Conservation (phyloP, 2,329 filamentous ascomycete genomes). For the Leptographium procerum region DNA sequence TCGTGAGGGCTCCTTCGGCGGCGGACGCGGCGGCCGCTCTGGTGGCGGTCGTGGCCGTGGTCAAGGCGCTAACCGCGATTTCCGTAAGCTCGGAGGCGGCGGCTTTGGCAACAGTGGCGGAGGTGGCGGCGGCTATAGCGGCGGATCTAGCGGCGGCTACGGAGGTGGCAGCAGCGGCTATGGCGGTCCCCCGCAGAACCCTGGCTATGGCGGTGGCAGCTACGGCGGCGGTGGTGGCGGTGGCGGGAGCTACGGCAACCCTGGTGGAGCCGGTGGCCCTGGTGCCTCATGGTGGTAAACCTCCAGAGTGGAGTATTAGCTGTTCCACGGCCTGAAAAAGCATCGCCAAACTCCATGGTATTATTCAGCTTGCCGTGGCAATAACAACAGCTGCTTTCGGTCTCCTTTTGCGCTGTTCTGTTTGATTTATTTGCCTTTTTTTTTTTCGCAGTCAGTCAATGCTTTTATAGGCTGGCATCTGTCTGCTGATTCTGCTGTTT, state of each 20-base stretch:
- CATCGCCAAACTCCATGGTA: neutral
- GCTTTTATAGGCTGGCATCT: no score
- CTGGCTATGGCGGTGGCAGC: constrained; percentile 29
- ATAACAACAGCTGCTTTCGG: constrained; percentile 7
- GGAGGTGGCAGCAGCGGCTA: constrained; percentile 33
- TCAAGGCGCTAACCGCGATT: constrained; percentile 66
- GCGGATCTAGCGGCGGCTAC: constrained; percentile 27
- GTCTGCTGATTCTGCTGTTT: constrained; percentile 2
- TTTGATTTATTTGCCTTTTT: constrained; percentile 10
- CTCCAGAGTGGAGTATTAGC: neutral
- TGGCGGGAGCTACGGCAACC: constrained; percentile 50
- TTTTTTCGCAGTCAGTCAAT: constrained; percentile 2
- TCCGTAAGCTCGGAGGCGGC: constrained; percentile 65
- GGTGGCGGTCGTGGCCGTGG: constrained; percentile 62
- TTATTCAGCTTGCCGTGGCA: neutral
- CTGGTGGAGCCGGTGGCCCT: constrained; percentile 49
- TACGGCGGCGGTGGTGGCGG: constrained; percentile 32
- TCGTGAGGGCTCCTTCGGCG: constrained; percentile 75
- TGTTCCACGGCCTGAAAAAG: neutral
- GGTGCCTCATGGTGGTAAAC: constrained; percentile 59
- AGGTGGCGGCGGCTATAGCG: constrained; percentile 43
- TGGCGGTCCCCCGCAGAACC: constrained; percentile 18
- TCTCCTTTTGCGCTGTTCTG: constrained; percentile 1
- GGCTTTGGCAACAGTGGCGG: constrained; percentile 39
- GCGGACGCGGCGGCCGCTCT: no score